phyloP scores from a whole-genome alignment of 2,329 filamentous ascomycete genomes.

The Cercospora berteroae region DNA sequence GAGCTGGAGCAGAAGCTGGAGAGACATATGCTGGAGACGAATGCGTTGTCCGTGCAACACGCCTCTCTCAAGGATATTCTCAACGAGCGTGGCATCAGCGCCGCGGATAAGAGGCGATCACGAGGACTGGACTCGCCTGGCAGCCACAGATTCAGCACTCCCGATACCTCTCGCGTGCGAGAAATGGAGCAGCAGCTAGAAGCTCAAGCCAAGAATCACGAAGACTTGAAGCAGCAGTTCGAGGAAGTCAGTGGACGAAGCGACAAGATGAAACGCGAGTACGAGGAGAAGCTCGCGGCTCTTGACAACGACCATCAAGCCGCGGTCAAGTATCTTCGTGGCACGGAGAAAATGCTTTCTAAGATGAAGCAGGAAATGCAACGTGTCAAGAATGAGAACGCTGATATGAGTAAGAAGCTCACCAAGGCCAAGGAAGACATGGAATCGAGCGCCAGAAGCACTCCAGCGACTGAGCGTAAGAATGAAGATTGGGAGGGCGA shows the following conservation, averaged over 20 bases:
- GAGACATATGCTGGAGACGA: slow-evolving; percentile 87
- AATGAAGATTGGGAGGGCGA: slow-evolving; percentile 72
- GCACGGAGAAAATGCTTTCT: slow-evolving; percentile 98
- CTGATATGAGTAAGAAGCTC: slow-evolving; percentile 78
- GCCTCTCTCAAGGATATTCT: slow-evolving; percentile 91
- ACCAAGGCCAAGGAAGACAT: slow-evolving; percentile 39
- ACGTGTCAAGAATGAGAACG: slow-evolving; percentile 84
- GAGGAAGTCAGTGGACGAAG: slow-evolving; percentile 75
- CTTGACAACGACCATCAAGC: slow-evolving; percentile 97
- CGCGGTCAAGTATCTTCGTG: slow-evolving; percentile 95
- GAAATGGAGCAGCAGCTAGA: slow-evolving; percentile 89
- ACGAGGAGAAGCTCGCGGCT: slow-evolving; percentile 88
- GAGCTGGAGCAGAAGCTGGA: slow-evolving; percentile 81
- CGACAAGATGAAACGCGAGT: slow-evolving; percentile 82
- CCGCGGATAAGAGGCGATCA: slow-evolving; percentile 67
- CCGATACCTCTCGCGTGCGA: slow-evolving; percentile 73
- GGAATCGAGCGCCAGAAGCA: slow-evolving; percentile 31
- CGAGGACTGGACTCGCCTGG: slow-evolving; percentile 71
- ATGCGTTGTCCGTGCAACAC: slow-evolving; percentile 87
- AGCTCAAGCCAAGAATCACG: slow-evolving; percentile 71
- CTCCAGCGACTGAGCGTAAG: slow-evolving; percentile 39
- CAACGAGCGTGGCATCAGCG: slow-evolving; percentile 81
- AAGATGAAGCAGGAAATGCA: slow-evolving; percentile 97
- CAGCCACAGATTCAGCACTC: slow-evolving; percentile 64
- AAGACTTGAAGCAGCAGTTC: slow-evolving; percentile 76